Evolutionary conservation across 192 early-diverging fungal genomes (phyloP), one percentile per base, ranked within the genome.

Genomic region (Coemansia guatemalensis): DNA sequence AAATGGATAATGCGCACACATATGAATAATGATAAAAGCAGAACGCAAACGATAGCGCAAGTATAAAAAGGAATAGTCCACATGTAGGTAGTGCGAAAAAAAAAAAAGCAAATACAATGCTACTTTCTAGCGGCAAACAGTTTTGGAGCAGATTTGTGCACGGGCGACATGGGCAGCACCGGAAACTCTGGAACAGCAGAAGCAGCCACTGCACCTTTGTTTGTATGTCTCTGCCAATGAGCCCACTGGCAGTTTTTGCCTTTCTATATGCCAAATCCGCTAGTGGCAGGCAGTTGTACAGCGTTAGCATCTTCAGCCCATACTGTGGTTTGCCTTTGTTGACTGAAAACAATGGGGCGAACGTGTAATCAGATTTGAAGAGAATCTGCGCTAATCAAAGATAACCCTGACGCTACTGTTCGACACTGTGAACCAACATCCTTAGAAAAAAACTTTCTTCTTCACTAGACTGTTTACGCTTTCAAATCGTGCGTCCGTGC

Each of bases 81-180:
- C 8, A 56, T 8, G 32, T 8, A 56, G 27, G 8, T 17, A 41
- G n/a, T 2, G 32, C 11, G 33, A 0, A 26, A 56, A 29, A 30
- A 30, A 0, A 26, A 56, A 29, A 30, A 30, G 32, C 4, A 56
- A 25, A 56, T 21, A 57, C 14, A 58, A 25, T 18, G 44, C 26
- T 14, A 61, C 35, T 18, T 14, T 39, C 3, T 20, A n/a, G 24
- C 56, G 29, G 26, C 24, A 26, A 63, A 53, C 35, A 63, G 33
- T 11, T 20, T 12, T 12, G 73, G 73, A 8, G 73, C 29, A 6
- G 63, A 69, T 27, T 53, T 69, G 47, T 64, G 58, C 5, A 70
- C 61, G 2, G 76, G 70, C 32, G 70, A 79, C 54, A 70, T 66
- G 20, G 76, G 68, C 67, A 79, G 32, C 47, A 64, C 50, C 27